Evolutionary conservation across 2,329 filamentous ascomycete genomes (phyloP).

Genomic region (Cladosporium colombiae): DNA sequence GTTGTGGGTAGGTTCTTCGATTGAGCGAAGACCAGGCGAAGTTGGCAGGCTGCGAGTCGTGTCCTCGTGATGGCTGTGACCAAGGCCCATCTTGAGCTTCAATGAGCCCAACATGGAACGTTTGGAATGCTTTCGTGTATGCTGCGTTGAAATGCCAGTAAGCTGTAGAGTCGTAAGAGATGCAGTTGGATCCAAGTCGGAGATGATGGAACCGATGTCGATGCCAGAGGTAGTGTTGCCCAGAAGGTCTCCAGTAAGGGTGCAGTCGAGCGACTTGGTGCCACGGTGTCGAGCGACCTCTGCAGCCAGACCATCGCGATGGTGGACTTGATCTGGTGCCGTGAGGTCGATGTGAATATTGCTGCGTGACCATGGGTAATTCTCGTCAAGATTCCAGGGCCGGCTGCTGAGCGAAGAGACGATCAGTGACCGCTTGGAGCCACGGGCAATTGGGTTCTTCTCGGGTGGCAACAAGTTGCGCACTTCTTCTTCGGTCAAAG

Average conservation of each 20-base stretch:
- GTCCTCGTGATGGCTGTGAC: constrained; percentile 23
- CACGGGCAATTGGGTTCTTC: constrained; percentile 37
- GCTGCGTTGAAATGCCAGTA: constrained; percentile 31
- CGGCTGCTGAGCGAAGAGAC: constrained; percentile 41
- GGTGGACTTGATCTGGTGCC: constrained; percentile 35
- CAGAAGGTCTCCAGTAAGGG: constrained; percentile 24
- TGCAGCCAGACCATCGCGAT: constrained; percentile 32
- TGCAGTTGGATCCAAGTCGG: constrained; percentile 28
- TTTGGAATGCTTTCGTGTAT: constrained; percentile 37
- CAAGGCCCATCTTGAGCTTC: constrained; percentile 36
- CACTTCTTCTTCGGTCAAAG: constrained; percentile 36
- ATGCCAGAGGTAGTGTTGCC: constrained; percentile 30
- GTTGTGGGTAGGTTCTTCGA: constrained; percentile 33
- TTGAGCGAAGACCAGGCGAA: constrained; percentile 25
- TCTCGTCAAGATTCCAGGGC: constrained; percentile 52
- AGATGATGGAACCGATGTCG: constrained; percentile 36
- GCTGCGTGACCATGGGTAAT: constrained; percentile 48
- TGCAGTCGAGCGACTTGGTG: constrained; percentile 32
- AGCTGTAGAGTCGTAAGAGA: constrained; percentile 36
- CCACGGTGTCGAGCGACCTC: constrained; percentile 32
- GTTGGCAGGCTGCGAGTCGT: constrained; percentile 10
- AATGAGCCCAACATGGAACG: constrained; percentile 40
- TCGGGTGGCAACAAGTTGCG: constrained; percentile 34
- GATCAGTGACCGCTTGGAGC: constrained; percentile 35
- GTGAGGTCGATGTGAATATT: constrained; percentile 44